Evolutionary conservation across 2,329 filamentous ascomycete genomes (phyloP).

Genomic region (Emergomyces orientalis): DNA sequence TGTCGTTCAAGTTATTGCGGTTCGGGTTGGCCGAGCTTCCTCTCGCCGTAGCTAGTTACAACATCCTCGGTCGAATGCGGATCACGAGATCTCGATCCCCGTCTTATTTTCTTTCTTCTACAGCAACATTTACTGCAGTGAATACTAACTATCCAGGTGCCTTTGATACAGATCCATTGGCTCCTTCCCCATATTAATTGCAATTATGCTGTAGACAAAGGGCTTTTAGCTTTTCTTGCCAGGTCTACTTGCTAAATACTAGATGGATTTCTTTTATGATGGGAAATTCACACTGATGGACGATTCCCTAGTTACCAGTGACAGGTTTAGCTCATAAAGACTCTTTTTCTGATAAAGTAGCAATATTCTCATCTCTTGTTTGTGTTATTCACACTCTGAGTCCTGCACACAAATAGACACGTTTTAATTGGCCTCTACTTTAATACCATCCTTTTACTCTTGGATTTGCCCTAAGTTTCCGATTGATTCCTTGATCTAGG

Average conservation of each 20-base stretch:
- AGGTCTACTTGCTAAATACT: neutral
- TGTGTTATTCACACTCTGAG: neutral
- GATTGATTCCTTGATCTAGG: neutral
- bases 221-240: neutral
- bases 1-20: neutral
- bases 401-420: neutral
- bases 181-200: neutral
- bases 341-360: neutral
- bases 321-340: neutral
- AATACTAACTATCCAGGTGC: too few relatives aligned
- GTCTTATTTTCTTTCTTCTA: too few relatives aligned
- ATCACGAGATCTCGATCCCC: conserved; percentile 7
- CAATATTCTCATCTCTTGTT: neutral
- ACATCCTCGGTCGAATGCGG: conserved; percentile 6
- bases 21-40: neutral
- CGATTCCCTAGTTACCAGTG: neutral
- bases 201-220: neutral
- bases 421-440: neutral
- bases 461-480: neutral
- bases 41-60: neutral
- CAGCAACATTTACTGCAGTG: too few relatives aligned
- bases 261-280: neutral
- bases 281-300: neutral
- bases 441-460: neutral
- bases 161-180: neutral